These are phyloP conservation scores for Leccinum fuscescens DNA, from an alignment of 1,284 basidiomycete genomes.

Conservation along the genomic window DNA sequence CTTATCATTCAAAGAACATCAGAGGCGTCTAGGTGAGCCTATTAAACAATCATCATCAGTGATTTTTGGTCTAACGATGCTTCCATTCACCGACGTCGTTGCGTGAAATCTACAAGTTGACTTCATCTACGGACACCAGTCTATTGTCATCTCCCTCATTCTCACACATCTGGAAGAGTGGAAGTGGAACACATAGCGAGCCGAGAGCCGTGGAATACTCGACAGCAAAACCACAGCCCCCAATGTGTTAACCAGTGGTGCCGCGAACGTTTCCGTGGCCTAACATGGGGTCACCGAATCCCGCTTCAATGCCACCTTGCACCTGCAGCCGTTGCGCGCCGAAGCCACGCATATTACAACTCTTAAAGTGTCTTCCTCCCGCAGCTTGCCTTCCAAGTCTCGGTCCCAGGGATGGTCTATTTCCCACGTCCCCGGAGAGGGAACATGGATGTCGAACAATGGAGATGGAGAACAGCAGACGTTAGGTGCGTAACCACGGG, in stretches of 20 bases:
- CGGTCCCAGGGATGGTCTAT: neutral
- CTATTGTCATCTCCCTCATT: slow-evolving; percentile 89
- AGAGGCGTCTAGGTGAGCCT: slow-evolving; percentile 84
- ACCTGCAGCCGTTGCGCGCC: neutral
- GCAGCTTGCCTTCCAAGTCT: neutral
- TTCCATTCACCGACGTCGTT: slow-evolving; percentile 68
- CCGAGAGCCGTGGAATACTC: slow-evolving; percentile 46
- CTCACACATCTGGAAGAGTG: slow-evolving; percentile 75
- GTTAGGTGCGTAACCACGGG: neutral
- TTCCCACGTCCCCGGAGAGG: neutral
- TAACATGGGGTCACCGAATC: neutral
- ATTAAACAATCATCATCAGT: neutral
- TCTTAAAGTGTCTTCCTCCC: slow-evolving; percentile 1
- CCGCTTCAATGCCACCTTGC: neutral
- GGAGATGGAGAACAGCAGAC: slow-evolving; percentile 2
- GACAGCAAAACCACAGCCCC: neutral
- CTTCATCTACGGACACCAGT: slow-evolving; percentile 91
- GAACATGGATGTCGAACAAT: neutral
- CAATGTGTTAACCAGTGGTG: slow-evolving; percentile 4
- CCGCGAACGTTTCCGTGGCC: slow-evolving; percentile 8
- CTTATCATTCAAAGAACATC: slow-evolving; percentile 85
- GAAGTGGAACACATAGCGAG: slow-evolving; percentile 83
- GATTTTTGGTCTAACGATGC: slow-evolving; percentile 1
- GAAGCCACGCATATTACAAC: neutral
- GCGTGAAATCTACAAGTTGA: slow-evolving; percentile 88